phyloP scores from a whole-genome alignment of 441 rosid genomes.

The Gossypium armourianum region DNA sequence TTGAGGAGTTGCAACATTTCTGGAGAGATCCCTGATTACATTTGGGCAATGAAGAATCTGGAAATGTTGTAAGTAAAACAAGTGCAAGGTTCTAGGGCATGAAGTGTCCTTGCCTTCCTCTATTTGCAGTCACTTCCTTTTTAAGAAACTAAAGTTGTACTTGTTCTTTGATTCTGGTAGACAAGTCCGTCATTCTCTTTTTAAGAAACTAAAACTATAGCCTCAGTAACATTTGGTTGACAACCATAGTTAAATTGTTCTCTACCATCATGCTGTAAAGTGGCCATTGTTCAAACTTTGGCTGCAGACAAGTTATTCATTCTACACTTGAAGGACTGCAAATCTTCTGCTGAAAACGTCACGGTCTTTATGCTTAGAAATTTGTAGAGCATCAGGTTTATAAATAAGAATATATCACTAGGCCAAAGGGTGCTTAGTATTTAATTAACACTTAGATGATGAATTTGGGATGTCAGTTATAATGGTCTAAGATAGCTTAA shows the following conservation, averaged over 20 bases:
- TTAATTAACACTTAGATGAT: neutral
- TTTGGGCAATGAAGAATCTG: conserved; percentile 31
- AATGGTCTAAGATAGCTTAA: neutral
- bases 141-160: neutral
- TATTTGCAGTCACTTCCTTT: neutral
- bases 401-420: neutral
- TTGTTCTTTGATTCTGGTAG: neutral
- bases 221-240: neutral
- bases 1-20: conserved; percentile 42
- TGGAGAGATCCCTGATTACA: conserved; percentile 37
- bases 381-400: neutral
- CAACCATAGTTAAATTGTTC: neutral
- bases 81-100: neutral
- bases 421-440: neutral
- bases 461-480: neutral
- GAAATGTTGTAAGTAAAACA: conserved; percentile 43
- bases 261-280: neutral
- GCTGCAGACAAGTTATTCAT: neutral
- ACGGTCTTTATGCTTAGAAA: neutral
- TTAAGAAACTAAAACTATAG: conserved; percentile 5
- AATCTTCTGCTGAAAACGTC: neutral
- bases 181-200: neutral
- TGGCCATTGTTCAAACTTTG: neutral
- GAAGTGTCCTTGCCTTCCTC: neutral
- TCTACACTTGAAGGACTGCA: neutral